Base-by-base conservation (phyloP, 2,329 filamentous ascomycete species). In the Westerdykella sp. region DNA sequence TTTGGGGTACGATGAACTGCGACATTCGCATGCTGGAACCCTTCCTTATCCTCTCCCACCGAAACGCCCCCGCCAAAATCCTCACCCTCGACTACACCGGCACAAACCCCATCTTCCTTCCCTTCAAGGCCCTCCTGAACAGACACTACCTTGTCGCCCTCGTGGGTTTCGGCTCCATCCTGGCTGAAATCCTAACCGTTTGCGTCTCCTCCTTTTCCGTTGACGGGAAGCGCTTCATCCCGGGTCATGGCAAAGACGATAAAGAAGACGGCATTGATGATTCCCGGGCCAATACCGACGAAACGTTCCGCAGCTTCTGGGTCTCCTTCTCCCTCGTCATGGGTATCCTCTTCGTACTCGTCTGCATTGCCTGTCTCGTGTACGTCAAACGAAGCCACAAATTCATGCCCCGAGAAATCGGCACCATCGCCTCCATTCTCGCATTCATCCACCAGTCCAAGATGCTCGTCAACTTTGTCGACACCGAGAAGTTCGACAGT, bases 401-500 rank as follows among this genome's bases (percentile, higher is more conserved):
- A 2, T 89, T 90, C 63, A 70, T 90, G 43, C 86, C 86, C 1
- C 78, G 86, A 4, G 84, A 89, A 69, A 85, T 85, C 4, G 87
- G 83, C 54, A 88, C 85, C 15, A 89, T 91, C 53, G 81, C 85
- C 1, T 82, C 79, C 35, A 79, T 89, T 41, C 72, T 91, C 42
- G 84, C 84, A 0, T 90, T 84, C 57, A 85, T 90, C 46, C 83
- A 90, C 65, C 84, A 88, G 68, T 84, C 78, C 63, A 85, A 85
- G 67, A 89, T 90, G 85, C 69, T 90, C 37, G 81, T 81, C 49
- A 79, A 80, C 56, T 90, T 90, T 63, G 81, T 87, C 12, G 80
- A 78, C 34, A 87, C 83, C 16, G 78, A 82, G 47, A 79, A 79
- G 66, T 67, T 82, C 40, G 77, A 73, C 51, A 79, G 76, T 41